Base-by-base conservation (phyloP, 2,329 filamentous ascomycete genomes). In the Claviceps purpurea region DNA sequence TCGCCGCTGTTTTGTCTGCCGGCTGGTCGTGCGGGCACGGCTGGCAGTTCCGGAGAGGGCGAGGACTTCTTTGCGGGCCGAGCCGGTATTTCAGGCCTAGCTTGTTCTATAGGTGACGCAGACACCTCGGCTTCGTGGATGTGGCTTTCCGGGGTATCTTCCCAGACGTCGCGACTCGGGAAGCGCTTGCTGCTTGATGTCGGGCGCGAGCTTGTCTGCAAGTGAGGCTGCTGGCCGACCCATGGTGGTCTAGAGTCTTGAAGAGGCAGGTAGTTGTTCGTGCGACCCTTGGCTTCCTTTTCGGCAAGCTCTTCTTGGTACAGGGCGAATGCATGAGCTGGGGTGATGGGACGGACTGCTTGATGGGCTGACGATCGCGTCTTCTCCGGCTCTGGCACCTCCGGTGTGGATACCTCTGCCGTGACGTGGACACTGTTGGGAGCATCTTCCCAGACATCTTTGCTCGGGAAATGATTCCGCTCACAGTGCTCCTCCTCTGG, bases 381-480 rank as follows among this genome's bases (percentile, higher is more conserved):
- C 65, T 61, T 57, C 67, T 62, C 56, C 81, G 61, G 61, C 34
- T 65, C 70, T 54, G 55, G 67, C 56, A 63, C 70, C 58, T 64
- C 86, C 1, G 89, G 89, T 0, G 88, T 93, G 2, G 85, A 87
- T 7, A 97, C 91, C 54, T 87, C 89, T 3, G 90, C 83, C 38
- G 80, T 84, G 62, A 78, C 81, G 61, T 93, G 82, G 50, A 88
- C 75, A 68, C 89, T 95, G 62, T 83, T 85, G 4, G 94, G 93
- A 0, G 89, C 85, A 65, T 98, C 94, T 70, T 98, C 93, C 93
- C 93, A 98, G 42, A 97, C 81, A 65, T 98, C 93, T 65, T 90
- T 86, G 66, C 90, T 96, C 1, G 93, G 93, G 68, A 98, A 98
- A 56, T 78, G 68, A 55, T 85, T 84, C 56, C 81, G 79, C 55